Evolutionary conservation across 1,284 basidiomycete species (phyloP), one percentile per base, ranked within the genome.

Genomic region (Trichosporon sp.): DNA sequence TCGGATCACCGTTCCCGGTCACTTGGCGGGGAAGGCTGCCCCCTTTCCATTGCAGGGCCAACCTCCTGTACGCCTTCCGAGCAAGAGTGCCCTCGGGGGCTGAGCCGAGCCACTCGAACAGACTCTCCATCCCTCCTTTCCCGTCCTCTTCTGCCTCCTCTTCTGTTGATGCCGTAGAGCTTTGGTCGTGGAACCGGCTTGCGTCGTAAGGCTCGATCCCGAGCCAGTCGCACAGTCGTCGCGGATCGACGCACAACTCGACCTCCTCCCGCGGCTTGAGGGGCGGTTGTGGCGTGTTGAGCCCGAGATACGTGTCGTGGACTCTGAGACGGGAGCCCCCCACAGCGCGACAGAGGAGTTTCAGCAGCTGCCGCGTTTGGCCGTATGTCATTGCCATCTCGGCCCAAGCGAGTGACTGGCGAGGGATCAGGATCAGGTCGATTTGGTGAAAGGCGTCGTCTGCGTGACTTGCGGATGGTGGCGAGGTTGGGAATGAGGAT

Each of bases 141-240:
- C 26, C 26, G 26, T 26, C 26, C 26, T 26, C 26, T 26, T 26
- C 26, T 26, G 6, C 51, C 8, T 4, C 11, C 40, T 43, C 40
- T 43, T 7, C 40, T 43, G 40, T 11, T 7, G 48, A 19, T 16
- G 5, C 48, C 5, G 48, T 21, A 37, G 35, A 37, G 35, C 6
- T 37, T 26, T 26, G 26, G 35, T n/a, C 8, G 8, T 26, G 16
- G 19, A 21, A 19, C 26, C 26, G 19, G 3, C 3, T 4, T 10
- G 6, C 3, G 51, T 54, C 51, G 21, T 21, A 54, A 6, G n/a
- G 4, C 5, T 64, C 74, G 8, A 80, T 68, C 1, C 80, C 81
- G 8, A 80, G 68, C 74, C 76, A 82, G 2, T 48, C 69, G 66
- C 77, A 79, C 10, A 82, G 68, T 26, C 64, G 65, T 21, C 40